Conservation (phyloP, 2,329 filamentous ascomycete genomes). For the Botrytis fabae region DNA sequence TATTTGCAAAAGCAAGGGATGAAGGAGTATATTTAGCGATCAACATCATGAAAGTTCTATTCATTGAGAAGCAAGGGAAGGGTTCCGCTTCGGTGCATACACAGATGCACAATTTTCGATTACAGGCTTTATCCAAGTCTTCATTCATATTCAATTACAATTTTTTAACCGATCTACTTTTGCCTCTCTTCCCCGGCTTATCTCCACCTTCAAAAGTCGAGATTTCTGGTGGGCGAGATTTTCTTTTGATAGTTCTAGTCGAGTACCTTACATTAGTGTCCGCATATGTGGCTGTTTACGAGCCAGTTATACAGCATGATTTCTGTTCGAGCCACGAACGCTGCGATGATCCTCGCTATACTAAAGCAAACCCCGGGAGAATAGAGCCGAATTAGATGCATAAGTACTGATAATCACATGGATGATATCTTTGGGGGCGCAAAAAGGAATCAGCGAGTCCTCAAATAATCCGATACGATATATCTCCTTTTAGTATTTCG, state of each 20-base stretch:
- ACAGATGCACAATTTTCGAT: background rate
- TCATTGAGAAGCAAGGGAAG: background rate
- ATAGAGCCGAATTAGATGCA: background rate
- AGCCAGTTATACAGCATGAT: background rate
- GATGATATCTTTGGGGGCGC: background rate
- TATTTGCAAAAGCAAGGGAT: conserved; percentile 6
- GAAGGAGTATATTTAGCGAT: conserved; percentile 11
- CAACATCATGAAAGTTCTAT: background rate
- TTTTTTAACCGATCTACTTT: background rate
- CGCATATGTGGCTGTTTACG: background rate
- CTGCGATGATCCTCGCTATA: background rate
- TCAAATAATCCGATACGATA: background rate
- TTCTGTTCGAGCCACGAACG: background rate
- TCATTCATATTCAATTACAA: background rate
- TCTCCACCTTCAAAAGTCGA: background rate
- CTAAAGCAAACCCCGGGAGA: background rate
- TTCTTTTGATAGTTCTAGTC: background rate
- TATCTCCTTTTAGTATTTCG: background rate
- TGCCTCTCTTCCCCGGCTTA: background rate
- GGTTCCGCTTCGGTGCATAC: background rate
- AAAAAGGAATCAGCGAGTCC: background rate
- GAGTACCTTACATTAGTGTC: conserved; percentile 3
- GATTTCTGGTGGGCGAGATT: background rate
- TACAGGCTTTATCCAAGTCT: background rate
- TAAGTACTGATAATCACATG: background rate